Percentiles rank a stretch among this genome's conserved stretches.
Evolutionary conservation across 306 rosid genomes (phyloP).

Genomic region (Fragaria ananassa): DNA sequence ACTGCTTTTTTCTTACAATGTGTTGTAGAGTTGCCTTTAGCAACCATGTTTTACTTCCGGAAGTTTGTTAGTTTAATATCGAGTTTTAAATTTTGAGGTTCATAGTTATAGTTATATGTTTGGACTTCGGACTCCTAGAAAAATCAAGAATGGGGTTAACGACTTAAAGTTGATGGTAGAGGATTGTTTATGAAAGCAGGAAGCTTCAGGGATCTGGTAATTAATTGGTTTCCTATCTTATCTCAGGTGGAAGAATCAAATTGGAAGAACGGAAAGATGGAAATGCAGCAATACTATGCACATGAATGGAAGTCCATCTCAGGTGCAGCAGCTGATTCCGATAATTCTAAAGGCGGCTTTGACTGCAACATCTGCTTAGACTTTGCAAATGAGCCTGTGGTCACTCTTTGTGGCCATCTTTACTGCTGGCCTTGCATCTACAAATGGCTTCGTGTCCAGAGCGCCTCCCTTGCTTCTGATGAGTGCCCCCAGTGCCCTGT

Average conservation of each 20-base stretch:
- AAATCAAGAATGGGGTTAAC: not conserved
- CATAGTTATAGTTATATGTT: not conserved
- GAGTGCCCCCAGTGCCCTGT: slow-evolving; percentile 94
- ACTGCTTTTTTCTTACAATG: not conserved
- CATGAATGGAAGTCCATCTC: slow-evolving; percentile 51
- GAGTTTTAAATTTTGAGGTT: not conserved
- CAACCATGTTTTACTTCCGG: not conserved
- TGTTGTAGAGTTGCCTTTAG: not conserved
- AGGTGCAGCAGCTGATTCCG: slow-evolving; percentile 41
- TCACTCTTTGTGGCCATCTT: slow-evolving; percentile 92
- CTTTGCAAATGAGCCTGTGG: slow-evolving; percentile 74
- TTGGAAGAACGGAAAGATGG: slow-evolving; percentile 44
- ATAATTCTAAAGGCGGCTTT: slow-evolving; percentile 46
- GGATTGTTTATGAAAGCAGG: not conserved
- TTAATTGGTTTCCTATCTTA: slow-evolving; percentile 22
- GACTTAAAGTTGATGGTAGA: not conserved
- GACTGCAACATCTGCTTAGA: slow-evolving; percentile 96
- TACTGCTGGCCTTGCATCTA: slow-evolving; percentile 99
- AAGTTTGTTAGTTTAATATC: not conserved
- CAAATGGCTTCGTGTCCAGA: slow-evolving; percentile 80
- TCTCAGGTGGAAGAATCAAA: slow-evolving; percentile 17
- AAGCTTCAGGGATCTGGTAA: not conserved
- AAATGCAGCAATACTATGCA: slow-evolving; percentile 46
- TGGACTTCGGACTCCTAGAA: not conserved
- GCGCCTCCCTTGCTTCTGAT: slow-evolving; percentile 62